A percentile compares a stretch with the other conserved stretches of the same genome.
These are phyloP conservation scores for Myriosclerotinia curreyana DNA, from an alignment of 2,329 filamentous ascomycete species.

Conservation along the genomic window DNA sequence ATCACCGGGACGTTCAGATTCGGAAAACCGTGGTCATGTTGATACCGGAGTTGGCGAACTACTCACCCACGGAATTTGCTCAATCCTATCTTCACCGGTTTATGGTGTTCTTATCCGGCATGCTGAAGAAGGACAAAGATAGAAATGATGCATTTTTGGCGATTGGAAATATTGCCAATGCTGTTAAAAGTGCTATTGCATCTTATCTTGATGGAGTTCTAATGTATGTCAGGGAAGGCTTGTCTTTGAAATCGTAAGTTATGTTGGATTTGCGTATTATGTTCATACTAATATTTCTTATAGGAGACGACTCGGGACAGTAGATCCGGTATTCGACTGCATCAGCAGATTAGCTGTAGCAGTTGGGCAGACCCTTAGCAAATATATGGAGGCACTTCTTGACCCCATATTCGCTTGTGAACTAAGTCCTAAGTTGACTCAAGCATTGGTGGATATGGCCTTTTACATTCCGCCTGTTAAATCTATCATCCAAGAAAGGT, in stretches of 20 bases:
- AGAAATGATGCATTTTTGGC: slow-evolving; percentile 91
- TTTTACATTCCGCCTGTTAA: slow-evolving; percentile 97
- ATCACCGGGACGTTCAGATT: slow-evolving; percentile 85
- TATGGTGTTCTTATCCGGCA: slow-evolving; percentile 92
- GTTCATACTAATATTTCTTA: slow-evolving; percentile 35
- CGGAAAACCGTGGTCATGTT: slow-evolving; percentile 85
- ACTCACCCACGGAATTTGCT: slow-evolving; percentile 87
- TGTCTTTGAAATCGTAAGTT: slow-evolving; percentile 71
- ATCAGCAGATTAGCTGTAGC: slow-evolving; percentile 95
- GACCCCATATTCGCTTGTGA: slow-evolving; percentile 98
- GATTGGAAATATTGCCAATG: slow-evolving; percentile 94
- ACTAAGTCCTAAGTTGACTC: slow-evolving; percentile 86
- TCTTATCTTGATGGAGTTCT: slow-evolving; percentile 94
- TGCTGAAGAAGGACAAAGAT: slow-evolving; percentile 93
- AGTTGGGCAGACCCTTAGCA: slow-evolving; percentile 93
- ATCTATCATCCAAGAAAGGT: slow-evolving; percentile 84
- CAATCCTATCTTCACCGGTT: slow-evolving; percentile 87
- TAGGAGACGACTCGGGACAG: slow-evolving; percentile 44
- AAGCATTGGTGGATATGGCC: slow-evolving; percentile 96
- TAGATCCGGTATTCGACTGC: slow-evolving; percentile 89
- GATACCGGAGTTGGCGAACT: slow-evolving; percentile 89
- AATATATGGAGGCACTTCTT: slow-evolving; percentile 93
- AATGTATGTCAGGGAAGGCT: slow-evolving; percentile 86
- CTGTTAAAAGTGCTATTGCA: slow-evolving; percentile 90
- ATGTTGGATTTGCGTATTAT: background rate